phyloP scores from a whole-genome alignment of 2,329 filamentous ascomycete species.

The Teratosphaeria pseudoeucalypti region DNA sequence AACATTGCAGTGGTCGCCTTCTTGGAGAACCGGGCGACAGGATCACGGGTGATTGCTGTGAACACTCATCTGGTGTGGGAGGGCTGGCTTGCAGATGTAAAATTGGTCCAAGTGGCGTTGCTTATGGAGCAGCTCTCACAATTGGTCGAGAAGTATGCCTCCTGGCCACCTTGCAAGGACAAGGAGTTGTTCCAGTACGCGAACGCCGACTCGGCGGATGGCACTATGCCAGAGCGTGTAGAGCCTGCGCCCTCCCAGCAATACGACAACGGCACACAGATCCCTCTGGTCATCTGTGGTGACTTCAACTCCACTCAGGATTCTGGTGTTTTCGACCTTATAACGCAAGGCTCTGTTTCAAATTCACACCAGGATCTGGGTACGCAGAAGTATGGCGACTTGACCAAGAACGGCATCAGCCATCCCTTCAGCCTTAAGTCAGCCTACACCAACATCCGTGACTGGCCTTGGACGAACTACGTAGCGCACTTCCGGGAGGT shows the following conservation, averaged over 20 bases:
- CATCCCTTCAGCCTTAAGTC: slow-evolving; percentile 93
- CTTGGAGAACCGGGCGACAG: slow-evolving; percentile 82
- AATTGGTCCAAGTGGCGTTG: slow-evolving; percentile 90
- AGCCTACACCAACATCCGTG: slow-evolving; percentile 73
- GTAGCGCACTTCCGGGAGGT: slow-evolving; percentile 85
- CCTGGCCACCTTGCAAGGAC: slow-evolving; percentile 60
- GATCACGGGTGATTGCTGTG: slow-evolving; percentile 82
- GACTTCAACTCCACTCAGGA: slow-evolving; percentile 89
- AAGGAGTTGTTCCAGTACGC: slow-evolving; percentile 34
- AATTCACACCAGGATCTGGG: slow-evolving; percentile 72
- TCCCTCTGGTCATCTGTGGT: slow-evolving; percentile 83
- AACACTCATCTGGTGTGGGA: slow-evolving; percentile 97
- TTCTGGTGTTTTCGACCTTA: slow-evolving; percentile 83
- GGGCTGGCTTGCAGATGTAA: slow-evolving; percentile 80
- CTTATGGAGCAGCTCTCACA: slow-evolving; percentile 86
- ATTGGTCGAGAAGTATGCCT: slow-evolving; percentile 73
- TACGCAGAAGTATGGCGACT: slow-evolving; percentile 79
- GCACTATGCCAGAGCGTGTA: slow-evolving; percentile 38
- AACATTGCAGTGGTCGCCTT: slow-evolving; percentile 90
- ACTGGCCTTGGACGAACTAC: slow-evolving; percentile 92
- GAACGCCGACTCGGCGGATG: slow-evolving; percentile 40
- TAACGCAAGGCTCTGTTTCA: slow-evolving; percentile 67
- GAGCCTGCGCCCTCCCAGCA: slow-evolving; percentile 69
- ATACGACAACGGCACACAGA: slow-evolving; percentile 75
- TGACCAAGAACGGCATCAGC: slow-evolving; percentile 82